Evolutionary conservation across 1,284 basidiomycete genomes (phyloP).

Genomic region (Peniophora sp.): DNA sequence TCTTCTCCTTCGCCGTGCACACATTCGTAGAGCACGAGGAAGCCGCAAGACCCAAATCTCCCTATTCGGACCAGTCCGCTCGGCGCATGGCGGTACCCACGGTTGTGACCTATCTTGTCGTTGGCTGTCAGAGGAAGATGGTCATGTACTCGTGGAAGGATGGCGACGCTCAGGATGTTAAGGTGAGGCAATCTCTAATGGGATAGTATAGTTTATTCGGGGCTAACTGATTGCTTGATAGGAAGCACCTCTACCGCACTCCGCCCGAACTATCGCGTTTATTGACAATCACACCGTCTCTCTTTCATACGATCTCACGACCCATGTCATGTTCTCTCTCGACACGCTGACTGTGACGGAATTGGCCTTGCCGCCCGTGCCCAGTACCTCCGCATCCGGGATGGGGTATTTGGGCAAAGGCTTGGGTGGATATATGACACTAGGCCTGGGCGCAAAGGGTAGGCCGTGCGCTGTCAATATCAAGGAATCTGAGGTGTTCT

Average conservation of each 20-base stretch:
- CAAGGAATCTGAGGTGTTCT: constrained; percentile 61
- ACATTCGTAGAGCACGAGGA: constrained; percentile 46
- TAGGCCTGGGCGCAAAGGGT: constrained; percentile 67
- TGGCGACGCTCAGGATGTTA: constrained; percentile 69
- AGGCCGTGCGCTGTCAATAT: constrained; percentile 61
- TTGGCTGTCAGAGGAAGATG: constrained; percentile 83
- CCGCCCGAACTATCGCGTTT: constrained; percentile 70
- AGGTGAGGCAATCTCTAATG: constrained; percentile 35
- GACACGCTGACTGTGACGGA: constrained; percentile 50
- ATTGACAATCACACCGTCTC: constrained; percentile 56
- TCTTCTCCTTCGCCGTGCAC: constrained; percentile 74
- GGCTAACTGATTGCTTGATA: no score
- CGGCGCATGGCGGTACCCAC: constrained; percentile 44
- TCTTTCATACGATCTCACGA: constrained; percentile 71
- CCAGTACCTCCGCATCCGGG: constrained; percentile 31
- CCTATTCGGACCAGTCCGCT: constrained; percentile 18
- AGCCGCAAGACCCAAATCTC: constrained; percentile 13
- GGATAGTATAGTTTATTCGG: constrained; percentile 3
- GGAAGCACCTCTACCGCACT: constrained; percentile 82
- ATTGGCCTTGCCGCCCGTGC: constrained; percentile 41
- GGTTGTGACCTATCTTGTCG: constrained; percentile 68
- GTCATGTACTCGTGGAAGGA: constrained; percentile 86
- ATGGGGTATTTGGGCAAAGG: constrained; percentile 69
- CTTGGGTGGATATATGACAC: constrained; percentile 83
- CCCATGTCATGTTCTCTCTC: constrained; percentile 70